These are phyloP conservation scores for Aspergillus quadrilineatus DNA, from an alignment of 2,329 filamentous ascomycete genomes.

Conservation along the genomic window DNA sequence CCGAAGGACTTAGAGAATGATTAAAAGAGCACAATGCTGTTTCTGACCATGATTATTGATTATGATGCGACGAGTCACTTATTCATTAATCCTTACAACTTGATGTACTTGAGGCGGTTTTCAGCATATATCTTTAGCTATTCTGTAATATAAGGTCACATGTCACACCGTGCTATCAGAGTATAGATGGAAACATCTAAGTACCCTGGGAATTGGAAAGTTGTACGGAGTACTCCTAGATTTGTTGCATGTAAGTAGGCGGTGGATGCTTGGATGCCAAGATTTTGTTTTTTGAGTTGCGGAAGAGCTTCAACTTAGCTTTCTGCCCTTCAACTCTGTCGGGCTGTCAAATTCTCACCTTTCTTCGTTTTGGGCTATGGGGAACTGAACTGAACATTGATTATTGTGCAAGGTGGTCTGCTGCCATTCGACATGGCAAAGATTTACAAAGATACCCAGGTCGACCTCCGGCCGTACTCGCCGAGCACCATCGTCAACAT, in stretches of 20 bases:
- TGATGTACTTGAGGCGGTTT: slow-evolving; percentile 7
- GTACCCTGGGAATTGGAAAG: neutral
- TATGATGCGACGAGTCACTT: slow-evolving; percentile 21
- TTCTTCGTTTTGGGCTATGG: slow-evolving; percentile 30
- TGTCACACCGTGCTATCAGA: neutral
- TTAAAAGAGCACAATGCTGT: slow-evolving; percentile 29
- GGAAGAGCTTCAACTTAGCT: slow-evolving; percentile 26
- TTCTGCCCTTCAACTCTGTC: slow-evolving; percentile 29
- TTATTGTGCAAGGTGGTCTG: slow-evolving; percentile 22
- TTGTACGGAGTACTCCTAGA: neutral
- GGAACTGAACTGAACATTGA: slow-evolving; percentile 30
- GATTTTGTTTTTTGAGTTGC: slow-evolving; percentile 36
- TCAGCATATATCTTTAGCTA: slow-evolving; percentile 10
- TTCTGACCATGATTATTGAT: slow-evolving; percentile 10
- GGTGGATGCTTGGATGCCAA: slow-evolving; percentile 29
- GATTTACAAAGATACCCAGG: slow-evolving; percentile 82
- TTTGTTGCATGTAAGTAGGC: neutral
- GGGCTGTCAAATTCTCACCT: slow-evolving; percentile 14
- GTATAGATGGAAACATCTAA: neutral
- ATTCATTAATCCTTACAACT: slow-evolving; percentile 22
- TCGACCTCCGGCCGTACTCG: slow-evolving; percentile 75
- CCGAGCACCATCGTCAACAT: slow-evolving; percentile 69
- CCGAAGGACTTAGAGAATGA: slow-evolving; percentile 95
- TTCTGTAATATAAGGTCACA: neutral
- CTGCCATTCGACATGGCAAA: slow-evolving; percentile 56